Percentiles rank a stretch among this genome's conserved stretches.
Conservation (phyloP, 129 eudicot genomes). For the Chrysanthemum makinoi region DNA sequence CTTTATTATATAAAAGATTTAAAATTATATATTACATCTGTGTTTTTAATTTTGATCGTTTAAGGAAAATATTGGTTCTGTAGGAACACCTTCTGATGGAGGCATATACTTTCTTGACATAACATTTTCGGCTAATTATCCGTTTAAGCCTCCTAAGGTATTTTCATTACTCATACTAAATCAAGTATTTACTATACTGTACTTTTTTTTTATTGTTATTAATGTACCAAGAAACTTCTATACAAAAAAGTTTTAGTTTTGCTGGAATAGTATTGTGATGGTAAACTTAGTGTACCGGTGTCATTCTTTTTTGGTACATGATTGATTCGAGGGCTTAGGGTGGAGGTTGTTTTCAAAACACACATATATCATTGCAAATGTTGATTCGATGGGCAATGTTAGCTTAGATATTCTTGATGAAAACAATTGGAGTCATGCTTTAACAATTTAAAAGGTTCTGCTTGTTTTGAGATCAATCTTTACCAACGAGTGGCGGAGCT, state of each 20-base stretch:
- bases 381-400: constrained; percentile 75
- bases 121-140: constrained; percentile 81
- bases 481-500: no score
- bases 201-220: neutral
- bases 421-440: constrained; percentile 94
- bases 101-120: constrained; percentile 97
- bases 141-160: constrained; percentile 96
- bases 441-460: constrained; percentile 79
- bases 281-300: neutral
- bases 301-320: neutral
- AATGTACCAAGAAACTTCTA: neutral
- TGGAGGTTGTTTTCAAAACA: constrained; percentile 88
- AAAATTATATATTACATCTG: neutral
- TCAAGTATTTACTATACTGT: neutral
- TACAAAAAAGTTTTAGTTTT: neutral
- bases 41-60: constrained; percentile 12
- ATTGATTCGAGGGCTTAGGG: constrained; percentile 30
- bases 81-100: constrained; percentile 92
- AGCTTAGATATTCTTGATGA: constrained; percentile 73
- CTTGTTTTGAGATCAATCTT: constrained; percentile 75
- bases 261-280: neutral
- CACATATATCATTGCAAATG: constrained; percentile 97
- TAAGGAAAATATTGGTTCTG: neutral
- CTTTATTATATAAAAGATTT: no score
- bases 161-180: neutral